phyloP scores from a whole-genome alignment of 2,329 filamentous ascomycete species.

The Cladosporium sphaerospermum region DNA sequence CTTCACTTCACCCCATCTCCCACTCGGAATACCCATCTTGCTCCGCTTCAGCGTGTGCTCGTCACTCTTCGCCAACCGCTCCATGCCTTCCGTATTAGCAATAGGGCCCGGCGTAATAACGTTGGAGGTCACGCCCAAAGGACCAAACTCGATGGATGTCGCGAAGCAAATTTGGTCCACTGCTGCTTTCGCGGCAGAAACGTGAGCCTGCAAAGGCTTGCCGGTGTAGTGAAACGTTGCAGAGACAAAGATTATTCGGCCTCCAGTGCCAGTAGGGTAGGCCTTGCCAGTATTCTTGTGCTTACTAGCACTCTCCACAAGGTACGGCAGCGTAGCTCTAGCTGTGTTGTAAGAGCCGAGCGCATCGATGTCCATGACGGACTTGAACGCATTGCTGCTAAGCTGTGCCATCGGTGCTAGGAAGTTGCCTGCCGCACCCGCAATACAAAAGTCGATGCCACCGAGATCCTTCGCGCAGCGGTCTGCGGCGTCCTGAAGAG shows the following conservation, averaged over 20 bases:
- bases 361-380: constrained; percentile 94
- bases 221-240: constrained; percentile 89
- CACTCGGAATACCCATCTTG: constrained; percentile 56
- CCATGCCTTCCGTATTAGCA: constrained; percentile 64
- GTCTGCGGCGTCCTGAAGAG: constrained; percentile 67
- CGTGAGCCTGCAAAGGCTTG: constrained; percentile 78
- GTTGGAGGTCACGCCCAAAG: constrained; percentile 79
- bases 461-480: constrained; percentile 77
- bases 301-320: constrained; percentile 65
- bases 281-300: constrained; percentile 55
- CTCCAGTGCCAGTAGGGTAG: constrained; percentile 51
- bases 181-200: constrained; percentile 84
- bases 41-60: constrained; percentile 27
- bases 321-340: constrained; percentile 80
- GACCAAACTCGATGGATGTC: constrained; percentile 83
- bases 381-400: constrained; percentile 83
- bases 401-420: constrained; percentile 77
- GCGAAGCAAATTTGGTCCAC: constrained; percentile 78
- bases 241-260: constrained; percentile 82
- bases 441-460: constrained; percentile 85
- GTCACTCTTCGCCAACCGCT: constrained; percentile 33
- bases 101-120: constrained; percentile 86
- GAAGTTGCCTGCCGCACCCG: constrained; percentile 94
- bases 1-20: constrained; percentile 69
- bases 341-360: constrained; percentile 90